Percentiles rank a stretch among this genome's conserved stretches.
Evolutionary conservation across 257 asterid genomes (phyloP).

Genomic region (Ballota nigra): DNA sequence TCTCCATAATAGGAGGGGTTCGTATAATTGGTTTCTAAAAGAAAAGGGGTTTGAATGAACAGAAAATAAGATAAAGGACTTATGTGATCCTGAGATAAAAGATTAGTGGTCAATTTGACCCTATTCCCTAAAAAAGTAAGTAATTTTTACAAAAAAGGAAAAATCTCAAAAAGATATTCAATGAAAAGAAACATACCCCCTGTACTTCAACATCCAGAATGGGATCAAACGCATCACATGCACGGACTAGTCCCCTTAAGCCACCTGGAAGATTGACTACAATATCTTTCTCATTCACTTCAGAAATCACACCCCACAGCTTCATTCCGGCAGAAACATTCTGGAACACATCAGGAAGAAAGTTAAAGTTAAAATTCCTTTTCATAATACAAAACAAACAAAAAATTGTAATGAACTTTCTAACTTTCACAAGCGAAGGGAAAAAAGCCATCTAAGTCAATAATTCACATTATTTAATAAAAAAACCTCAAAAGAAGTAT

Average conservation of each 20-base stretch:
- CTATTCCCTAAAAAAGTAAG: not conserved
- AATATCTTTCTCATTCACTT: slow-evolving; percentile 88
- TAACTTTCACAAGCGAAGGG: not conserved
- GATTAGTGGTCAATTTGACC: no score
- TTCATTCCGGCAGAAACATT: slow-evolving; percentile 89
- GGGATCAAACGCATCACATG: slow-evolving; percentile 81
- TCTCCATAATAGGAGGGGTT: no score
- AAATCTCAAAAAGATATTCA: not conserved
- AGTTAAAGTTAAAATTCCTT: not conserved
- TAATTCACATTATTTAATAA: slow-evolving; percentile 3
- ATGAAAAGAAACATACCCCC: slow-evolving; percentile 36
- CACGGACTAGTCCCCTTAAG: slow-evolving; percentile 84
- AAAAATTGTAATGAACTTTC: not conserved
- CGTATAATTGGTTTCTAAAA: no score
- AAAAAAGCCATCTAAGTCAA: not conserved
- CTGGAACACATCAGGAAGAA: slow-evolving; percentile 41
- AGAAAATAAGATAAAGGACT: no score
- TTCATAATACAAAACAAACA: slow-evolving; percentile 12
- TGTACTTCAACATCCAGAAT: slow-evolving; percentile 34
- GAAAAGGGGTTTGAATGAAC: no score
- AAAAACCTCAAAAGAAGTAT: not conserved
- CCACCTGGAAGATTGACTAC: slow-evolving; percentile 96
- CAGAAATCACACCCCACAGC: slow-evolving; percentile 94
- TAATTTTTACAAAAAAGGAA: slow-evolving; percentile 7
- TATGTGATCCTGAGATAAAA: no score